Conservation (phyloP, 2,329 filamentous ascomycete genomes). For the Phialocephala subalpina region DNA sequence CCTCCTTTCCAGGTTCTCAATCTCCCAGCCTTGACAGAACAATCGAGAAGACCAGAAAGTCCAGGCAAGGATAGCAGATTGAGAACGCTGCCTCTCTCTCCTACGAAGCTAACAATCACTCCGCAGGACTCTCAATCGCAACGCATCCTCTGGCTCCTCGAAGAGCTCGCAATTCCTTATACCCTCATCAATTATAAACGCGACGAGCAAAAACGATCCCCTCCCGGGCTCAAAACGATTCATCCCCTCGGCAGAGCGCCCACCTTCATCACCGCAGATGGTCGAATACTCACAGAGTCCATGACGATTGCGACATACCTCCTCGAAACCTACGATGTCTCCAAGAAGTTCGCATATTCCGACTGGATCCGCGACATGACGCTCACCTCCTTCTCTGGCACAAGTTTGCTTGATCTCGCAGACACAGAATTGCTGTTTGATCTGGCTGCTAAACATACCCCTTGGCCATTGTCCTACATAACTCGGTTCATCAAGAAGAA, state of each 20-base stretch:
- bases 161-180: slow-evolving; percentile 76
- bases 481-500: slow-evolving; percentile 28
- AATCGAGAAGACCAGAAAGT: too few species aligned
- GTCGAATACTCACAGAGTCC: slow-evolving; percentile 42
- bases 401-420: slow-evolving; percentile 37
- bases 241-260: slow-evolving; percentile 89
- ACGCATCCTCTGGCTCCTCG: slow-evolving; percentile 73
- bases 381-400: slow-evolving; percentile 40
- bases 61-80: too few species aligned
- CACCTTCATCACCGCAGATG: slow-evolving; percentile 57
- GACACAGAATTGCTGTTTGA: slow-evolving; percentile 40
- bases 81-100: not conserved
- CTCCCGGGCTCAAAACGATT: slow-evolving; percentile 71
- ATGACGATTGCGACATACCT: slow-evolving; percentile 44
- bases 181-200: slow-evolving; percentile 73
- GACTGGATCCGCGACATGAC: slow-evolving; percentile 44
- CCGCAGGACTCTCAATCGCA: slow-evolving; percentile 70
- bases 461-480: slow-evolving; percentile 39
- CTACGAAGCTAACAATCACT: slow-evolving; percentile 4
- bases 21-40: too few species aligned
- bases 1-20: not conserved
- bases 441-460: slow-evolving; percentile 33
- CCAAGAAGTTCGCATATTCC: slow-evolving; percentile 37
- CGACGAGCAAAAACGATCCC: slow-evolving; percentile 68
- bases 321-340: slow-evolving; percentile 42